Percentiles rank a stretch among this genome's conserved stretches.
Evolutionary conservation across 176 grass and related monocot species (phyloP).

Genomic region (Cenchrus americanus): DNA sequence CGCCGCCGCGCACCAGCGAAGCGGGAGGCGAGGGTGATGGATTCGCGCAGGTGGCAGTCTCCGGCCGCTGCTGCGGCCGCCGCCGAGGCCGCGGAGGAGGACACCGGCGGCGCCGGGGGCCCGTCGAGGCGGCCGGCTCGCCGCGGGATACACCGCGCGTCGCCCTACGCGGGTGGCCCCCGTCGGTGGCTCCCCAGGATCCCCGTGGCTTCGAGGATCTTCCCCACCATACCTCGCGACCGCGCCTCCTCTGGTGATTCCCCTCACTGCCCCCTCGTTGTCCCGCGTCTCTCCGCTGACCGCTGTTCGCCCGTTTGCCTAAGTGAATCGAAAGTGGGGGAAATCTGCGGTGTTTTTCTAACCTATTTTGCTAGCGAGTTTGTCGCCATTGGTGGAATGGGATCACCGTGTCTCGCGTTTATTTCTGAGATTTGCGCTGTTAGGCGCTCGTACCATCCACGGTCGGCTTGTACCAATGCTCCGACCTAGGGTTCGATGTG

Average conservation of each 20-base stretch:
- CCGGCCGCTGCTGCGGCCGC: slow-evolving; percentile 30
- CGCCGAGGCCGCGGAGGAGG: slow-evolving; percentile 34
- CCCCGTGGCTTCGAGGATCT: slow-evolving; percentile 43
- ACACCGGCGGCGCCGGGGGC: slow-evolving; percentile 27
- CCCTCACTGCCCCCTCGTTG: neutral
- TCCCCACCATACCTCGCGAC: slow-evolving; percentile 25
- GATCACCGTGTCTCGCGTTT: neutral
- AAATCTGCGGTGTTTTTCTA: neutral
- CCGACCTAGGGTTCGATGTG: slow-evolving; percentile 34
- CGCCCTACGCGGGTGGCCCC: slow-evolving; percentile 47
- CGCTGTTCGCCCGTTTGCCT: neutral
- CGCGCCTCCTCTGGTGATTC: slow-evolving; percentile 23
- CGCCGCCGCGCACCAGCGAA: slow-evolving; percentile 38
- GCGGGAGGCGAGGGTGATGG: slow-evolving; percentile 25
- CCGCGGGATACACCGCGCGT: slow-evolving; percentile 41
- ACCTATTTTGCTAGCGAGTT: neutral
- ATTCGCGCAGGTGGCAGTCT: slow-evolving; percentile 34
- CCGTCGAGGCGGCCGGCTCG: slow-evolving; percentile 44
- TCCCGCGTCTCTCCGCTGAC: neutral
- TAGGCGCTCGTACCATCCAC: neutral
- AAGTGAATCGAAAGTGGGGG: neutral
- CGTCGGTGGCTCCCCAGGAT: slow-evolving; percentile 41
- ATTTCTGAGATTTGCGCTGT: neutral
- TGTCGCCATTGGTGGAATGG: neutral
- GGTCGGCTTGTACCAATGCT: neutral